Base-by-base conservation (phyloP, 1,139 yeast genomes). In the Pneumocystis canis region DNA sequence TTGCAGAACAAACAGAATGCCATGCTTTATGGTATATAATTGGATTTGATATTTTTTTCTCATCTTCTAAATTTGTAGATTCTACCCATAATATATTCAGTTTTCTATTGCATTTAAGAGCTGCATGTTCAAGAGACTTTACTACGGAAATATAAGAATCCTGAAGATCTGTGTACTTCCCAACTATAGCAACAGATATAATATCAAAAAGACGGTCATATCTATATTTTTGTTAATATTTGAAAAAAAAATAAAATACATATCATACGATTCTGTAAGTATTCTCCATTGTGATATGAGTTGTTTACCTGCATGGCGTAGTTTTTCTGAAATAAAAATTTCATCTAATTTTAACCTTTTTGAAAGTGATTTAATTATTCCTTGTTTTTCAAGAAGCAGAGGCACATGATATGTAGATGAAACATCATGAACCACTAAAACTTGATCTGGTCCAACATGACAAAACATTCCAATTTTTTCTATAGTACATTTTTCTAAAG, bases 401-500 rank as follows among this genome's bases (percentile, higher is more conserved):
- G 99, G 99, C 69, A 92, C 97, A 74, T 94, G 98, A 75, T 92
- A 92, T 62, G 98, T 92, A 14, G 97, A 88, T 78, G 88, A 88
- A 70, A 92, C 96, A 75, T 94, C 98, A 73, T 90, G 96, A 65
- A 92, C 96, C 62, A 96, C 97, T 70, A 94, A 82, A 62, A 92
- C 98, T 77, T 94, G 98, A 65, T 90, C 89, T 31, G 95, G 89
- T 31, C 97, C 97, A 69, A 92, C 98, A 73, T 94, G 98, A 76
- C 98, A 92, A 78, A 92, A 92, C 98, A 94, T 92, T 66, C 97
- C 94, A 72, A 92, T 92, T 77, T 92, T 92, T 68, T 87, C 94
- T 73, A 86, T 88, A 47, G 97, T 89, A 68, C 90, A 83, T 64
- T 77, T 78, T 71, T 87, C 96, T 71, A 92, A 81, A 71, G 82